Evolutionary conservation across 2,329 filamentous ascomycete genomes (phyloP), one percentile per base, ranked within the genome.

Genomic region (Tolypocladium endophyticum): DNA sequence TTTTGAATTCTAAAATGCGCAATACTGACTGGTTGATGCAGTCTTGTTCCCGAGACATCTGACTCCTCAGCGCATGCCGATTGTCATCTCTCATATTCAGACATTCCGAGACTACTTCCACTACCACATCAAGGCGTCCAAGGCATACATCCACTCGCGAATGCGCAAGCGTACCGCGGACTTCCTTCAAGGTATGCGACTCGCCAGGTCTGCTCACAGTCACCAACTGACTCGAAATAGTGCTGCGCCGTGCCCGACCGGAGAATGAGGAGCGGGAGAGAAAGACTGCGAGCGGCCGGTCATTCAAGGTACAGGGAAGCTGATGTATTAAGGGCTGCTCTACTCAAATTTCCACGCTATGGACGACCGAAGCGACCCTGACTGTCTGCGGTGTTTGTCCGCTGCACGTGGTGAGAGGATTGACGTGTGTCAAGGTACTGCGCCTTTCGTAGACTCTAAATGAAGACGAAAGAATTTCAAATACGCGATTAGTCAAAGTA

Each of bases 91-190:
- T 57, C 95, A 99, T 74, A 97, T 99, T 69, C 95, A 99, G 77
- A 99, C 94, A 18, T 99, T 99, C 89, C 90, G 94, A 66, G 94
- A 99, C 73, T 99, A 99, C 77, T 99, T 99, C 82, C 94, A 99
- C 76, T 99, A 99, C 75, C 94, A 99, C 76, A 99, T 99, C 78
- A 99, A 99, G 79, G 95, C 94, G 36, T 97, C 92, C 63, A 99
- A 99, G 81, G 94, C 95, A 58, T 99, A 97, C 71, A 99, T 99
- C 65, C 94, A 99, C 81, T 95, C 92, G 39, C 86, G 95, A 70
- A 99, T 99, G 94, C 87, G 94, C 72, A 90, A 93, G 80, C 86
- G 94, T 74, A 99, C 95, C 12, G 94, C 94, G 56, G 95, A 99
- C 74, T 99, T 99, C 80, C 85, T 99, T 60, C 95, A 99, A 84